These are phyloP conservation scores for Pulchroboletus neoregius DNA, from an alignment of 1,284 basidiomycete genomes.

Conservation along the genomic window DNA sequence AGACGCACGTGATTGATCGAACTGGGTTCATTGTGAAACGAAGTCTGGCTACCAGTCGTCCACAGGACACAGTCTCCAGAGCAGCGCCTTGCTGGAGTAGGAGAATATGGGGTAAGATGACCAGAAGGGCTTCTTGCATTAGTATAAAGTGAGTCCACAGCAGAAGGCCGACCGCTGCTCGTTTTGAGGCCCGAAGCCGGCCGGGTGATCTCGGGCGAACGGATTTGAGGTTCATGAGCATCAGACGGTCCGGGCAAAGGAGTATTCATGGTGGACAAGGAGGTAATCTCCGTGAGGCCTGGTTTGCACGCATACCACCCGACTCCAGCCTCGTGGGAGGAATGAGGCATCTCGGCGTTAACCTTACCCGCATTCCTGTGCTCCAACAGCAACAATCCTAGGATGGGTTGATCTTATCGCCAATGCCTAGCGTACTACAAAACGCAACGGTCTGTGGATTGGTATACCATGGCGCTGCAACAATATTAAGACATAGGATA, in stretches of 20 bases:
- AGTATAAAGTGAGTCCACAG: constrained; percentile 19
- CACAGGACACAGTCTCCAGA: constrained; percentile 10
- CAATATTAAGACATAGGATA: constrained; percentile 2
- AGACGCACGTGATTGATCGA: background rate
- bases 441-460: constrained; percentile 92
- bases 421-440: constrained; percentile 73
- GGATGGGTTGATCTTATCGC: constrained; percentile 70
- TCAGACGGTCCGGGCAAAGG: constrained; percentile 8
- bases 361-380: no score
- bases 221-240: background rate
- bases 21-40: constrained; percentile 21
- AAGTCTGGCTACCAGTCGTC: constrained; percentile 12
- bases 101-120: constrained; percentile 22
- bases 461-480: constrained; percentile 43
- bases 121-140: constrained; percentile 24
- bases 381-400: background rate
- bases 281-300: no score
- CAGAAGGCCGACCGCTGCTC: constrained; percentile 15
- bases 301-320: no score
- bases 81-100: constrained; percentile 9
- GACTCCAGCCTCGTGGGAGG: background rate
- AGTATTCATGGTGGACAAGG: constrained; percentile 19
- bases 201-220: background rate
- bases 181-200: background rate
- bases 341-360: no score